Evolutionary conservation across 1,284 basidiomycete species (phyloP).

Genomic region (Caloboletus firmus): DNA sequence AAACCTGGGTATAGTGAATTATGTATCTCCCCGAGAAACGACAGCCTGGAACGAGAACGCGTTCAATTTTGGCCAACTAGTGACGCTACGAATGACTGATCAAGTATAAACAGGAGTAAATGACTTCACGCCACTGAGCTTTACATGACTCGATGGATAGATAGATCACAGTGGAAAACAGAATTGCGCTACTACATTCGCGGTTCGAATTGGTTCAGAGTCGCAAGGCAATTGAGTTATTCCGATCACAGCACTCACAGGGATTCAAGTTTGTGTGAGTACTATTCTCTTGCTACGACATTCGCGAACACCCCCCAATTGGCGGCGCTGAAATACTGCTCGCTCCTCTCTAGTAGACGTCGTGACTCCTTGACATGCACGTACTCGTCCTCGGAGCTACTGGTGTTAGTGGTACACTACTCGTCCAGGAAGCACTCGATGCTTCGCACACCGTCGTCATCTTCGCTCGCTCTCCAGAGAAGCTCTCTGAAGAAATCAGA

Average conservation of each 20-base stretch:
- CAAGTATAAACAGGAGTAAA: too few relatives aligned
- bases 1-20: too few relatives aligned
- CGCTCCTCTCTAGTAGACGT: neutral
- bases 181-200: neutral
- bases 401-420: constrained; percentile 53
- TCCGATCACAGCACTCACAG: constrained; percentile 1
- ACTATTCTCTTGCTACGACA: neutral
- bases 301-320: neutral
- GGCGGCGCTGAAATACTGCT: neutral
- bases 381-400: constrained; percentile 57
- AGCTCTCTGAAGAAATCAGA: constrained; percentile 52
- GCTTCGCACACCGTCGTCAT: constrained; percentile 50
- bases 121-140: too few relatives aligned
- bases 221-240: neutral
- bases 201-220: neutral
- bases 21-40: too few relatives aligned
- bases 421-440: constrained; percentile 54
- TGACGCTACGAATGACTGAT: too few relatives aligned
- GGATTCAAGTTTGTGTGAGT: neutral
- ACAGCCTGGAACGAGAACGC: too few relatives aligned
- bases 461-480: constrained; percentile 61
- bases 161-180: too few relatives aligned
- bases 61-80: too few relatives aligned
- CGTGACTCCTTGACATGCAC: constrained; percentile 30
- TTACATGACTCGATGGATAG: too few relatives aligned